These are phyloP conservation scores for Phytophthora parvispora DNA, from an alignment of 352 stramenopile species.

Conservation along the genomic window DNA sequence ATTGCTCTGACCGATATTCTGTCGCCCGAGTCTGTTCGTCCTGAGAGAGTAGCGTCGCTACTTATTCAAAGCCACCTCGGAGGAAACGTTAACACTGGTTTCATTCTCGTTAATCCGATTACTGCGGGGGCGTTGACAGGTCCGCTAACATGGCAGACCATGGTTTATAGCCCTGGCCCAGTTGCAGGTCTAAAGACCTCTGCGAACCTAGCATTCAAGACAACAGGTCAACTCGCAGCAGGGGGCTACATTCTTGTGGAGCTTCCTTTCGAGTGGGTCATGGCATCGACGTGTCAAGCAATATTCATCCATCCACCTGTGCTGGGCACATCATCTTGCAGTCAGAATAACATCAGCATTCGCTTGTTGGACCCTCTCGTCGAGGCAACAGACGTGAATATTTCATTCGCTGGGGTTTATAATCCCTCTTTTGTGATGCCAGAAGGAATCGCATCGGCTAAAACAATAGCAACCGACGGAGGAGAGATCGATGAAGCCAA, in stretches of 20 bases:
- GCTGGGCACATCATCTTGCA: constrained; percentile 30
- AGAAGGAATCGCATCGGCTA: constrained; percentile 17
- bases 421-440: constrained; percentile 59
- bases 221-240: constrained; percentile 44
- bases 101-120: constrained; percentile 45
- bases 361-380: constrained; percentile 44
- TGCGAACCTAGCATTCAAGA: constrained; percentile 49
- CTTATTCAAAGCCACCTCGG: constrained; percentile 57
- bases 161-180: constrained; percentile 51
- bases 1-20: constrained; percentile 55
- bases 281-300: constrained; percentile 37
- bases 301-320: constrained; percentile 50
- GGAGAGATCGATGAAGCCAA: constrained; percentile 56
- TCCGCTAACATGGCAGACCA: constrained; percentile 54
- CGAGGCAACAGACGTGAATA: constrained; percentile 43
- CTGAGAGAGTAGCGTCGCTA: constrained; percentile 18
- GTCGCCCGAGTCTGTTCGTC: constrained; percentile 53
- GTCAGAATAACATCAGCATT: constrained; percentile 48
- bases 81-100: constrained; percentile 55
- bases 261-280: constrained; percentile 58
- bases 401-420: constrained; percentile 48
- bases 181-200: constrained; percentile 62
- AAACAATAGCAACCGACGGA: constrained; percentile 49
- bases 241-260: constrained; percentile 47
- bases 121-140: constrained; percentile 45